Conservation (phyloP, 352 stramenopile species). For the Phytopythium oedochilum region DNA sequence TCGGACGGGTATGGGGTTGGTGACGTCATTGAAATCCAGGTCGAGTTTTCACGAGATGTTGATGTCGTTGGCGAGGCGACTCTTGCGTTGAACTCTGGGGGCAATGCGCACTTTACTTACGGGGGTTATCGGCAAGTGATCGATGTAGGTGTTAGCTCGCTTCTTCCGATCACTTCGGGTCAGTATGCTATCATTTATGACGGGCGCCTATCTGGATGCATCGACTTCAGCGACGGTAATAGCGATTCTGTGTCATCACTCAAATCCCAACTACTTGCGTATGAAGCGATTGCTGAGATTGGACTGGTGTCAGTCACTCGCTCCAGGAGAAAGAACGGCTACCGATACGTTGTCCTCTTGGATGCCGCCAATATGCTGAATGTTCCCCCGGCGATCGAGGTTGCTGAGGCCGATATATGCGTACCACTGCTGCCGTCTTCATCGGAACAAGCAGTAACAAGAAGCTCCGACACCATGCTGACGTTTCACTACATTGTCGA, state of each 20-base stretch:
- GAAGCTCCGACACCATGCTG: conserved; percentile 31
- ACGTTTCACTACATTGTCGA: conserved; percentile 60
- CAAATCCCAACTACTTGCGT: conserved; percentile 34
- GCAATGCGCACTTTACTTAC: conserved; percentile 42
- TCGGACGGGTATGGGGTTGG: conserved; percentile 51
- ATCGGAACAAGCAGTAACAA: conserved; percentile 29
- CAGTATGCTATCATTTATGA: conserved; percentile 60
- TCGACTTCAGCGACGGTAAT: conserved; percentile 42
- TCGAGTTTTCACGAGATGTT: conserved; percentile 60
- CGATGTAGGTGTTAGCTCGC: conserved; percentile 57
- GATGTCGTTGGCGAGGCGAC: conserved; percentile 33
- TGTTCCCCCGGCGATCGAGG: conserved; percentile 32
- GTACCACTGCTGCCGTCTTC: conserved; percentile 38
- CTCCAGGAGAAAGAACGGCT: conserved; percentile 43
- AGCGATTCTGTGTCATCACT: conserved; percentile 40
- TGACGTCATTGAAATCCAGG: conserved; percentile 62
- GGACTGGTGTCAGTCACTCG: conserved; percentile 46
- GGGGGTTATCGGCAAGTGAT: conserved; percentile 54
- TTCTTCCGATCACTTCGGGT: conserved; percentile 41
- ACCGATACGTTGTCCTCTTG: conserved; percentile 55
- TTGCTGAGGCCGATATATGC: conserved; percentile 46
- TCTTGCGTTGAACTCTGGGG: conserved; percentile 44
- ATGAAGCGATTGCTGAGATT: conserved; percentile 34
- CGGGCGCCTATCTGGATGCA: conserved; percentile 29
- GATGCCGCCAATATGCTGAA: conserved; percentile 35